Evolutionary conservation across 2,329 filamentous ascomycete species (phyloP), one percentile per base, ranked within the genome.

Genomic region (Atkinsonella hypoxylon): DNA sequence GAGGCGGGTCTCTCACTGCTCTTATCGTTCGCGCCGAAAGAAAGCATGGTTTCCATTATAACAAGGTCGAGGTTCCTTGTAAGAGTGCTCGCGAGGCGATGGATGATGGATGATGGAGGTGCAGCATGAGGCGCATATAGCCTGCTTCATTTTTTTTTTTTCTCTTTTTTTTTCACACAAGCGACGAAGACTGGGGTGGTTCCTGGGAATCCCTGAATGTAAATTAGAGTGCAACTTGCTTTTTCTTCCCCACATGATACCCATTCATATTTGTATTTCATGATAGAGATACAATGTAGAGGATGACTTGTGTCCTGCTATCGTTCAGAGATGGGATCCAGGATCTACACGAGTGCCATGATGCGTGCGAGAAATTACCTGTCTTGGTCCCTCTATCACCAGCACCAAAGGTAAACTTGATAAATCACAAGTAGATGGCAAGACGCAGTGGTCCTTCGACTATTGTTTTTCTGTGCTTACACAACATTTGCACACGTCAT

Each of bases 1-100:
- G 78, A 55, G 90, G 89, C 11, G 82, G 82, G 1, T 74, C 80
- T 55, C 70, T 98, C 56, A 88, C 85, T 1, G 90, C 87, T 1
- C 66, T 95, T 52, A 74, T 96, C 2, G 78, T 96, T 36, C 78
- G 85, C 58, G 78, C 68, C 3, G 62, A 57, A 4, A 51, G 60
- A 2, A 57, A 60, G 6, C 64, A 62, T 7, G 58, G 57, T 8
- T 65, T 71, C 48, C 63, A 57, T 47, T 64, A 72, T 45, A 59
- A 58, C 10, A 60, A 70, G 17, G 60, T 68, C 20, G 71, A 74
- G 59, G 70, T 75, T 3, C 54, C 62, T 31, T 76, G 74, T 55
- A 57, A 60, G 26, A 17, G 5, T 13, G 13, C 12, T 38, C 18
- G 7, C 11, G 18, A 34, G 18, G 15, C 22, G 13, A 20, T 30